A percentile compares a stretch with the other conserved stretches of the same genome.
Evolutionary conservation across 2,329 filamentous ascomycete species (phyloP).

Genomic region (Talaromyces sp.): DNA sequence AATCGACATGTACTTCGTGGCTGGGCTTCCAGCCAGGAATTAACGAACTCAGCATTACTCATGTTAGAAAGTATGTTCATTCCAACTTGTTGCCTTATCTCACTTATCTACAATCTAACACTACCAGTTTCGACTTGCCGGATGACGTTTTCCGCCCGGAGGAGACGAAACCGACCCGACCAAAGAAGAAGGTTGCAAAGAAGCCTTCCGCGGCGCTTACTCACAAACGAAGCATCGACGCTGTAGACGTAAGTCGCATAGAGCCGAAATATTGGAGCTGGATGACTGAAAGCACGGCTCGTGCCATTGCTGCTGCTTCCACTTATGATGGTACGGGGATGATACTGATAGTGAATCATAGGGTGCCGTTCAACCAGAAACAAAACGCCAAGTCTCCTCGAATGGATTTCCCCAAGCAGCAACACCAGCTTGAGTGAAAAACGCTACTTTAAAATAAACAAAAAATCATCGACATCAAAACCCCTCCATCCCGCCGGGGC

Average conservation of each 20-base stretch:
- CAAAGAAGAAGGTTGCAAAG: constrained; percentile 49
- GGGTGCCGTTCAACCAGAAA: constrained; percentile 23
- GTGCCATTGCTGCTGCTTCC: constrained; percentile 15
- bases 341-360: constrained; percentile 23
- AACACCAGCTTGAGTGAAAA: constrained; percentile 26
- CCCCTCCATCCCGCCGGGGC: constrained; percentile 21
- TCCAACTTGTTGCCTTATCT: neutral
- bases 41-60: constrained; percentile 73
- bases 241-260: constrained; percentile 39
- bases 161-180: constrained; percentile 63
- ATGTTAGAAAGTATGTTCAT: constrained; percentile 72
- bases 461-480: neutral
- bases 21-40: constrained; percentile 68
- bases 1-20: constrained; percentile 71
- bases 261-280: constrained; percentile 19
- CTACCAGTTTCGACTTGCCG: constrained; percentile 71
- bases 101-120: constrained; percentile 13
- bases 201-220: constrained; percentile 27
- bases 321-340: constrained; percentile 12
- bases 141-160: constrained; percentile 80
- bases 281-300: constrained; percentile 16
- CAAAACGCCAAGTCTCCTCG: constrained; percentile 31
- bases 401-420: constrained; percentile 23
- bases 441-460: neutral
- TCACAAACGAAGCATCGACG: constrained; percentile 36